A percentile compares a stretch with the other conserved stretches of the same genome.
Conservation (phyloP, 805 yeast species). For the Sporopachydermia quercuum region DNA sequence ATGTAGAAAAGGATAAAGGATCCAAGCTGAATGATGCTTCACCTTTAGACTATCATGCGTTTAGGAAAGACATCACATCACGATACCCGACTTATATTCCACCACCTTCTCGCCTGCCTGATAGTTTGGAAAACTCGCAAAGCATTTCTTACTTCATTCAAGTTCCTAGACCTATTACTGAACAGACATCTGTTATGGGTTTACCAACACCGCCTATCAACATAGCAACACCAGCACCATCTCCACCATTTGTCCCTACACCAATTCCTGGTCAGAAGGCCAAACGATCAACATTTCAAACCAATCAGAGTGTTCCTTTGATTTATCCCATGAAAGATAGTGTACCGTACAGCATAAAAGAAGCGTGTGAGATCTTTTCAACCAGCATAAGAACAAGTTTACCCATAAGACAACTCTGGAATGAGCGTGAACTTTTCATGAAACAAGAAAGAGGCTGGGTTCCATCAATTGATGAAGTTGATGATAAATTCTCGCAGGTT, state of each 20-base stretch:
- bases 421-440: constrained; percentile 57
- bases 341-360: constrained; percentile 63
- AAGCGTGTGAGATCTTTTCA: constrained; percentile 59
- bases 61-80: constrained; percentile 55
- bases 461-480: constrained; percentile 7
- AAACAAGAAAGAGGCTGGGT: constrained; percentile 56
- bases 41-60: constrained; percentile 74
- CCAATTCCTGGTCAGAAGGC: constrained; percentile 17
- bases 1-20: constrained; percentile 7
- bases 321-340: constrained; percentile 38
- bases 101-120: constrained; percentile 32
- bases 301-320: constrained; percentile 53
- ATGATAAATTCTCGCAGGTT: constrained; percentile 4
- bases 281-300: constrained; percentile 32
- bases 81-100: constrained; percentile 62
- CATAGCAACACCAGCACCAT: constrained; percentile 80
- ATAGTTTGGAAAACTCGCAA: constrained; percentile 30
- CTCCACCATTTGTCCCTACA: constrained; percentile 51
- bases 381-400: constrained; percentile 50
- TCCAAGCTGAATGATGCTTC: constrained; percentile 35
- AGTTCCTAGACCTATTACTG: constrained; percentile 35
- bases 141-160: constrained; percentile 47
- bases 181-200: constrained; percentile 27
- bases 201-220: constrained; percentile 44
- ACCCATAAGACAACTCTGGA: constrained; percentile 55